Evolutionary conservation across 129 eudicot species (phyloP), one percentile per base, ranked within the genome.

Genomic region (Lactuca saligna): DNA sequence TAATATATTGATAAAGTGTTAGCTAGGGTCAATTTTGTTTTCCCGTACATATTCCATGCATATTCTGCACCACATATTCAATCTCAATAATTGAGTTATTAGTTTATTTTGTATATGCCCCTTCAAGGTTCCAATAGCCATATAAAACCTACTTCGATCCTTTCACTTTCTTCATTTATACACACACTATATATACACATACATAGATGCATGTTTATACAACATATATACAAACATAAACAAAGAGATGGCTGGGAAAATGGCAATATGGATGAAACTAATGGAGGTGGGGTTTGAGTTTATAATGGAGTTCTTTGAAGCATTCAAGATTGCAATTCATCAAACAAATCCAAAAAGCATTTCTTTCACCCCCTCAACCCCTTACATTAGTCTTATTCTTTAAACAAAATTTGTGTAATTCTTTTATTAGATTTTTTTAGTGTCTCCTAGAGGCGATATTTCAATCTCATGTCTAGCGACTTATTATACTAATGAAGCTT

Each of bases 371-470:
- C n/a, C 72, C 67, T 61, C 75, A 15, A 76, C 83, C 13, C 85
- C 89, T 0, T 82, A 57, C 71, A 64, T 80, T 17, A 87, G 89
- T 37, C 68, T 87, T 77, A 64, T 87, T 67, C 79, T 78, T 48
- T 75, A 54, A 65, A 34, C 49, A 74, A 70, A 14, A 53, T 37
- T 56, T 54, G 54, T 57, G 9, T 41, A 32, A 12, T 11, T 9
- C 17, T 20, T 46, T 57, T 7, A 38, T 61, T 58, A 56, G 57
- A 55, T 53, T 31, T 38, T 44, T 32, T 85, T 81, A 53, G 90
- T 97, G 60, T 93, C 99, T 20, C 97, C 99, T 5, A 79, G 78
- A 68, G 97, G 82, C 14, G 74, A 88, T 16, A 81, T 97, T 33
- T 39, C 92, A 6, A 66, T 87, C 3, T 66, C 79, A 65, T 86